Evolutionary conservation across 345 rosid species (phyloP).

Genomic region (Euphorbia lathyris): DNA sequence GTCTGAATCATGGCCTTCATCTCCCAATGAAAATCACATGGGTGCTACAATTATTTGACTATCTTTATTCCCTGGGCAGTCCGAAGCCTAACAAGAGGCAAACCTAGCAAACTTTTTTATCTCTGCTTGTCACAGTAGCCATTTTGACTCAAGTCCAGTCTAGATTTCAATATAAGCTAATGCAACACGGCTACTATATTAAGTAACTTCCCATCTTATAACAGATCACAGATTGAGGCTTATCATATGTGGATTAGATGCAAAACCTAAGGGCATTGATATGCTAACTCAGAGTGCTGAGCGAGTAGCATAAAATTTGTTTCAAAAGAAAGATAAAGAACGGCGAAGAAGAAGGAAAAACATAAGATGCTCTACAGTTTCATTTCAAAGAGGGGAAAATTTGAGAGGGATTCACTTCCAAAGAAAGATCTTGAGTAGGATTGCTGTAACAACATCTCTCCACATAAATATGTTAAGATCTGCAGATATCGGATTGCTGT

Average conservation of each 20-base stretch:
- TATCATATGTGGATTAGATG: neutral
- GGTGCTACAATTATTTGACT: neutral
- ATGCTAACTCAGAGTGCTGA: too few relatives aligned
- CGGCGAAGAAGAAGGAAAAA: neutral
- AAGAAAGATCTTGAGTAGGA: neutral
- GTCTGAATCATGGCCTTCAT: too few relatives aligned
- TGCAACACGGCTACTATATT: neutral
- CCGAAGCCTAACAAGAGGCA: neutral
- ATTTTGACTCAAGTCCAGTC: too few relatives aligned
- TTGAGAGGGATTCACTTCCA: neutral
- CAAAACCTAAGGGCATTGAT: too few relatives aligned
- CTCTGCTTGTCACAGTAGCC: neutral
- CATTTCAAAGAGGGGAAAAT: neutral
- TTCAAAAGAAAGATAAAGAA: neutral
- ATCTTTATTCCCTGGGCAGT: too few relatives aligned
- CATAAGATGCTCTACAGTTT: neutral
- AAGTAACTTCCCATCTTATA: neutral
- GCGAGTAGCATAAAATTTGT: neutral
- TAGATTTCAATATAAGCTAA: neutral
- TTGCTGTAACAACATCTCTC: neutral
- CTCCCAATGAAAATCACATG: neutral
- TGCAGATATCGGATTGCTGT: neutral
- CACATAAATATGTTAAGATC: neutral
- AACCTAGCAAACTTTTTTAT: neutral
- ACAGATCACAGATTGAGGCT: neutral